Conservation (phyloP, 2,329 filamentous ascomycete species). For the Verticillium dahliae region DNA sequence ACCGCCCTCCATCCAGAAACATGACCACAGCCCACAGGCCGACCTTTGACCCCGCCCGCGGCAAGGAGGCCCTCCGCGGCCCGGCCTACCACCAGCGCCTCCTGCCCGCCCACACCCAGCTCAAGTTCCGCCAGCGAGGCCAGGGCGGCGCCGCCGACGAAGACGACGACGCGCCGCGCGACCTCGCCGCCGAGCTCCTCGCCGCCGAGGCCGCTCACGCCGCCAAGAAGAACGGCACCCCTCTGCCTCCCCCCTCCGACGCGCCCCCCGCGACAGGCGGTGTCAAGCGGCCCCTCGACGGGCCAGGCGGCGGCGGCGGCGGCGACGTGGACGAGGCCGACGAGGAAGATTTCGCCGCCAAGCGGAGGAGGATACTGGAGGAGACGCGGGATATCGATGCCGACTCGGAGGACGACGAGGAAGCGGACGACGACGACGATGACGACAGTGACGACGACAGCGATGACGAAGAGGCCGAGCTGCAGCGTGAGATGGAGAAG, state of each 20-base stretch:
- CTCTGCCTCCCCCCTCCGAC: constrained; percentile 32
- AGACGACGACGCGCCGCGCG: constrained; percentile 47
- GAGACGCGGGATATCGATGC: constrained; percentile 86
- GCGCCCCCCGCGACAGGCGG: constrained; percentile 25
- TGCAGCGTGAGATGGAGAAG: constrained; percentile 89
- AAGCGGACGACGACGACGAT: constrained; percentile 50
- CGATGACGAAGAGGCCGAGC: constrained; percentile 78
- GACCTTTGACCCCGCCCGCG: constrained; percentile 91
- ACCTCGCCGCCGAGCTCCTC: constrained; percentile 84
- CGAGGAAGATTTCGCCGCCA: constrained; percentile 70
- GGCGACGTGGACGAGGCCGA: constrained; percentile 17
- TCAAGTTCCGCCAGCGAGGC: constrained; percentile 82
- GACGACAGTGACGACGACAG: constrained; percentile 53
- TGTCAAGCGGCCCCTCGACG: constrained; percentile 60
- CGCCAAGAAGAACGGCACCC: constrained; percentile 70
- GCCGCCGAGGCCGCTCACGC: constrained; percentile 83
- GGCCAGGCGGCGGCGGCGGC: constrained; percentile 17
- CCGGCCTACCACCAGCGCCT: constrained; percentile 95
- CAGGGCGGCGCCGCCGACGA: constrained; percentile 78
- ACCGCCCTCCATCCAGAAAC: constrained; percentile 1
- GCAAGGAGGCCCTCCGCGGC: constrained; percentile 90
- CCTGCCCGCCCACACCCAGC: constrained; percentile 83
- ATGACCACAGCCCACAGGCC: constrained; percentile 74
- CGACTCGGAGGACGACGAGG: constrained; percentile 55
- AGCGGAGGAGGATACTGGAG: constrained; percentile 79